These are phyloP conservation scores for Yamadazyma philogaea DNA, from an alignment of 805 yeast species.

Conservation along the genomic window DNA sequence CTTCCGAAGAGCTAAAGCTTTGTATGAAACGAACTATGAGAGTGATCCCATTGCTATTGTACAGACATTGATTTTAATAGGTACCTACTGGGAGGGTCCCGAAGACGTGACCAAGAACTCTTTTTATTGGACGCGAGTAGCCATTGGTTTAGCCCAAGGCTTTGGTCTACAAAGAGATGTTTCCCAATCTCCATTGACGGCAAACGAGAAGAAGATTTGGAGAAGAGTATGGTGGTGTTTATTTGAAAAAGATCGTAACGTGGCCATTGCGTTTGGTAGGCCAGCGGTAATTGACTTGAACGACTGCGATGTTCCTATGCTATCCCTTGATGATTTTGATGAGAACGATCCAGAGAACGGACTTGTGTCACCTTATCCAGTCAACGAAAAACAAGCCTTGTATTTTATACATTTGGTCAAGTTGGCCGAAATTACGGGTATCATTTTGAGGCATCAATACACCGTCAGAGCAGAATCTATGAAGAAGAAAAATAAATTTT, in stretches of 20 bases:
- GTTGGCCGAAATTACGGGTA: slow-evolving; percentile 68
- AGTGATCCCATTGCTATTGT: slow-evolving; percentile 58
- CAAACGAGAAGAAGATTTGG: slow-evolving; percentile 47
- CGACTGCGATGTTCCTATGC: slow-evolving; percentile 76
- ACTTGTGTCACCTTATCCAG: slow-evolving; percentile 40
- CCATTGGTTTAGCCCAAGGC: slow-evolving; percentile 69
- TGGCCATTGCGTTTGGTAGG: slow-evolving; percentile 71
- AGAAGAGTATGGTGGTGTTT: slow-evolving; percentile 77
- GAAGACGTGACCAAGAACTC: slow-evolving; percentile 65
- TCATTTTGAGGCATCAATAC: slow-evolving; percentile 65
- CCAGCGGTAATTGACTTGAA: slow-evolving; percentile 66
- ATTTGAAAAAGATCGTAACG: slow-evolving; percentile 65
- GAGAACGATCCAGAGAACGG: slow-evolving; percentile 40
- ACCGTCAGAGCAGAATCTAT: slow-evolving; percentile 63
- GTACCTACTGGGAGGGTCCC: slow-evolving; percentile 73
- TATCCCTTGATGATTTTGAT: slow-evolving; percentile 61
- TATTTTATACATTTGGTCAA: slow-evolving; percentile 62
- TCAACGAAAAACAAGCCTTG: slow-evolving; percentile 48
- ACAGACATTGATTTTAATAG: slow-evolving; percentile 60
- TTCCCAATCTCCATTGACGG: slow-evolving; percentile 38
- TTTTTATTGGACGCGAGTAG: slow-evolving; percentile 68
- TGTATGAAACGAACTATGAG: slow-evolving; percentile 69
- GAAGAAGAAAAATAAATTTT: slow-evolving; percentile 41
- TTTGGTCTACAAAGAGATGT: slow-evolving; percentile 69
- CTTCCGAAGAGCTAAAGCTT: slow-evolving; percentile 69